phyloP scores from a whole-genome alignment of 2,329 filamentous ascomycete species.

The Fusarium nygamai region DNA sequence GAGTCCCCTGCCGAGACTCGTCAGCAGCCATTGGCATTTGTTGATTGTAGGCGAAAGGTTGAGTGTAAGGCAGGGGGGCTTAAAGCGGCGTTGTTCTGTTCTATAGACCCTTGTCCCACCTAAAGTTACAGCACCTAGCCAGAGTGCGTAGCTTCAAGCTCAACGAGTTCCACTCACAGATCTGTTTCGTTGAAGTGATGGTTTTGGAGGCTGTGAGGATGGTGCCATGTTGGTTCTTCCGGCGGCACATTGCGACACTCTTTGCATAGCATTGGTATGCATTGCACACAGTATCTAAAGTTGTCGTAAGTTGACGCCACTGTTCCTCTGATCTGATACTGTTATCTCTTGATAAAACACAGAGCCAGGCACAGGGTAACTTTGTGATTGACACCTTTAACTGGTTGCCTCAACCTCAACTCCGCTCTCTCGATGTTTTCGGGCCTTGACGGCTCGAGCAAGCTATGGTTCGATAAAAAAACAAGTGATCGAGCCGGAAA shows the following conservation, averaged over 20 bases:
- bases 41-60: conserved; percentile 9
- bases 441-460: conserved; percentile 25
- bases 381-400: conserved; percentile 10
- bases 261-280: not conserved
- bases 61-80: conserved; percentile 13
- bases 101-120: conserved; percentile 18
- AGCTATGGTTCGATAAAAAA: conserved; percentile 6
- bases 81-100: conserved; percentile 20
- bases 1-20: conserved; percentile 34
- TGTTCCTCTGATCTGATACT: conserved; percentile 16
- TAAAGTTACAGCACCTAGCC: not conserved
- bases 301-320: conserved; percentile 19
- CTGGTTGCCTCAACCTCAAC: not conserved
- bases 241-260: conserved; percentile 9
- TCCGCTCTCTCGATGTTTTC: not conserved
- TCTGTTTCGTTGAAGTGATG: not conserved
- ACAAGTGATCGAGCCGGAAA: not conserved
- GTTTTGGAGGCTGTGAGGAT: conserved; percentile 20
- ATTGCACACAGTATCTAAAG: not conserved
- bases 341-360: conserved; percentile 12
- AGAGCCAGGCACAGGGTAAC: conserved; percentile 12
- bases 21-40: conserved; percentile 15
- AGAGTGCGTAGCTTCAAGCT: conserved; percentile 11
- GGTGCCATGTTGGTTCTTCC: conserved; percentile 22
- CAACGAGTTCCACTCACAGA: conserved; percentile 39